A percentile compares a stretch with the other conserved stretches of the same genome.
These are phyloP conservation scores for Solanum okadae DNA, from an alignment of 257 asterid species.

Conservation along the genomic window DNA sequence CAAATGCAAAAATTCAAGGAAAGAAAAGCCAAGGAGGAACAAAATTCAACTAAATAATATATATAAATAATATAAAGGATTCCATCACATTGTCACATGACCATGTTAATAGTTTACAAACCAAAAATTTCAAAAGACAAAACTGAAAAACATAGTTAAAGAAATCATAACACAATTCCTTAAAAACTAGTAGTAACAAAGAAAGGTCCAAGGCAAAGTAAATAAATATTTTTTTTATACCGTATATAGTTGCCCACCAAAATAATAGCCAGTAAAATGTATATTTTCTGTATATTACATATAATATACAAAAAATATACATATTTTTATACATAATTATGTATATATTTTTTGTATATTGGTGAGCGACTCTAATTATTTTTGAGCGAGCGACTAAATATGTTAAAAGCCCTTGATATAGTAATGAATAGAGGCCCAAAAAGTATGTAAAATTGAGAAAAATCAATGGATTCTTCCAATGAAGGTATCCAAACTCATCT, in stretches of 20 bases:
- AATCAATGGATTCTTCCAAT: constrained; percentile 39
- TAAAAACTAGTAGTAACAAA: neutral
- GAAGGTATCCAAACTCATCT: constrained; percentile 58
- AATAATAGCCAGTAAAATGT: neutral
- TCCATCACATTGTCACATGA: neutral
- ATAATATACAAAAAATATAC: neutral
- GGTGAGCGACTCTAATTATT: neutral
- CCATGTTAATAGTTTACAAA: neutral
- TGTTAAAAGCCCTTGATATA: neutral
- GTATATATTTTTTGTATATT: neutral
- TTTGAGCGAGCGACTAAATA: neutral
- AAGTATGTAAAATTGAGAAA: neutral
- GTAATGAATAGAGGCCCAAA: neutral
- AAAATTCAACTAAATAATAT: neutral
- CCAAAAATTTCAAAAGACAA: neutral
- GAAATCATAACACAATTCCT: neutral
- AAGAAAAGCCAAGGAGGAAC: neutral
- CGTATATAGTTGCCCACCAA: neutral
- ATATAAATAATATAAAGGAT: neutral
- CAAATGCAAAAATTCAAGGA: neutral
- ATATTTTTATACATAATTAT: neutral
- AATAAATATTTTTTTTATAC: neutral
- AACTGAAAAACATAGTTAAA: neutral
- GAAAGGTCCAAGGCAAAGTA: neutral
- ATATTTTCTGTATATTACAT: neutral